These are phyloP conservation scores for Cladophialophora exuberans DNA, from an alignment of 2,329 filamentous ascomycete genomes.

Conservation along the genomic window DNA sequence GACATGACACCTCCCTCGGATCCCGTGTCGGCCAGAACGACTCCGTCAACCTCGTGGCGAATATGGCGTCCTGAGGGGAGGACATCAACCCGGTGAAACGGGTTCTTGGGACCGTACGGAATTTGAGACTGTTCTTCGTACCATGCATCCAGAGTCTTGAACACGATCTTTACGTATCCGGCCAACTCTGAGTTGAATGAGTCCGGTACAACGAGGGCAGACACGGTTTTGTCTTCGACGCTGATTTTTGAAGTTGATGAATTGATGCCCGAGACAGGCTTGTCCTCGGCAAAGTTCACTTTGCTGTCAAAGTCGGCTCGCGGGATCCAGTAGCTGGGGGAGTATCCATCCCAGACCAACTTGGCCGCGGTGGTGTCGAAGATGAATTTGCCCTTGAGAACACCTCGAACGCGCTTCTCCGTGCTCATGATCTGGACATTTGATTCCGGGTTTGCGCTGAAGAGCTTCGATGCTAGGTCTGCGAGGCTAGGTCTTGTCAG, in stretches of 20 bases:
- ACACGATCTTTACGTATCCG: constrained; percentile 33
- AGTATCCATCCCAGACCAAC: constrained; percentile 34
- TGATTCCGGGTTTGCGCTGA: constrained; percentile 25
- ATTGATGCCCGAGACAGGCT: constrained; percentile 28
- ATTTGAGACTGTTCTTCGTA: constrained; percentile 31
- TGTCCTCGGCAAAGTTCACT: constrained; percentile 32
- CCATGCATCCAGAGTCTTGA: constrained; percentile 34
- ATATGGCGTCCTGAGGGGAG: constrained; percentile 31
- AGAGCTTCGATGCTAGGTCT: constrained; percentile 32
- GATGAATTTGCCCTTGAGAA: constrained; percentile 31
- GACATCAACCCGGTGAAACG: constrained; percentile 34
- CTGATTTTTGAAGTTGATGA: constrained; percentile 24
- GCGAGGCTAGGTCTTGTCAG: constrained; percentile 20
- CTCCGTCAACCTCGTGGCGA: constrained; percentile 30
- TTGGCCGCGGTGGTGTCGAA: constrained; percentile 33
- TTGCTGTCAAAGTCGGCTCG: constrained; percentile 20
- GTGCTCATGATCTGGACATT: constrained; percentile 28
- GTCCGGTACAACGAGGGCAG: constrained; percentile 26
- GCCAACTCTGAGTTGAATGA: constrained; percentile 29
- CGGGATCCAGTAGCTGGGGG: constrained; percentile 32
- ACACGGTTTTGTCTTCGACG: constrained; percentile 24
- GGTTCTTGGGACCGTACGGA: constrained; percentile 33
- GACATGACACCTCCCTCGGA: constrained; percentile 32
- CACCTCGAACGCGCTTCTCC: constrained; percentile 32
- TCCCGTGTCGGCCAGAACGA: constrained; percentile 30